phyloP scores from a whole-genome alignment of 2,329 filamentous ascomycete genomes.

The Fusarium odoratissimum region DNA sequence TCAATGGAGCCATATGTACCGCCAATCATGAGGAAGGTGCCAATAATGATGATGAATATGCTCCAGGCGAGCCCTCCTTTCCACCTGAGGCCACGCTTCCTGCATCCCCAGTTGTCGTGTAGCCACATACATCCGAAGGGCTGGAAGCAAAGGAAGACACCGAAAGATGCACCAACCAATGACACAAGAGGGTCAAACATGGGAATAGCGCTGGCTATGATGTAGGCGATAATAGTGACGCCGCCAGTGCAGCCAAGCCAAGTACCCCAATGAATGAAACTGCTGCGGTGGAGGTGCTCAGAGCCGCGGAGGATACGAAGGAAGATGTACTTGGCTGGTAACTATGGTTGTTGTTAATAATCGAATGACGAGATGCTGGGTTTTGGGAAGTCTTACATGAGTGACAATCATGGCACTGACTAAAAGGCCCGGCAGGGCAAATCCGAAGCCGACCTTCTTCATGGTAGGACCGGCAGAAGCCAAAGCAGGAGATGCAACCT shows the following conservation, averaged over 20 bases:
- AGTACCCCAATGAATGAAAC: conserved; percentile 44
- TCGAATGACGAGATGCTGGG: neutral
- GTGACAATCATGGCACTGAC: conserved; percentile 44
- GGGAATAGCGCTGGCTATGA: conserved; percentile 34
- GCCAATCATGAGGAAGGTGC: conserved; percentile 27
- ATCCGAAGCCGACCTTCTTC: conserved; percentile 59
- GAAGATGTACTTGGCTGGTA: conserved; percentile 46
- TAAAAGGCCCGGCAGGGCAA: conserved; percentile 49
- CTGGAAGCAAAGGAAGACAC: conserved; percentile 37
- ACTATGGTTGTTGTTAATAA: neutral
- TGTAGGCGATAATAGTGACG: conserved; percentile 25
- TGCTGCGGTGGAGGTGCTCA: conserved; percentile 46
- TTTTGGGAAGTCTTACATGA: conserved; percentile 39
- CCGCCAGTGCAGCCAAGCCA: conserved; percentile 41
- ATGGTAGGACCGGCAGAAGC: conserved; percentile 56
- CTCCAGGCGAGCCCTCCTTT: conserved; percentile 13
- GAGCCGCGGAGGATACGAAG: conserved; percentile 46
- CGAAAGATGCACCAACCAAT: conserved; percentile 28
- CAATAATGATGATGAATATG: conserved; percentile 11
- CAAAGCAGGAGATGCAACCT: conserved; percentile 59
- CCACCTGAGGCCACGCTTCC: conserved; percentile 8
- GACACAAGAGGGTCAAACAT: conserved; percentile 32
- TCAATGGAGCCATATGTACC: conserved; percentile 30
- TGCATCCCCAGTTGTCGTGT: conserved; percentile 21
- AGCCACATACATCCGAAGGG: conserved; percentile 37